Evolutionary conservation across 2,329 filamentous ascomycete species (phyloP).

Genomic region (Pseudogymnoascus sp.): DNA sequence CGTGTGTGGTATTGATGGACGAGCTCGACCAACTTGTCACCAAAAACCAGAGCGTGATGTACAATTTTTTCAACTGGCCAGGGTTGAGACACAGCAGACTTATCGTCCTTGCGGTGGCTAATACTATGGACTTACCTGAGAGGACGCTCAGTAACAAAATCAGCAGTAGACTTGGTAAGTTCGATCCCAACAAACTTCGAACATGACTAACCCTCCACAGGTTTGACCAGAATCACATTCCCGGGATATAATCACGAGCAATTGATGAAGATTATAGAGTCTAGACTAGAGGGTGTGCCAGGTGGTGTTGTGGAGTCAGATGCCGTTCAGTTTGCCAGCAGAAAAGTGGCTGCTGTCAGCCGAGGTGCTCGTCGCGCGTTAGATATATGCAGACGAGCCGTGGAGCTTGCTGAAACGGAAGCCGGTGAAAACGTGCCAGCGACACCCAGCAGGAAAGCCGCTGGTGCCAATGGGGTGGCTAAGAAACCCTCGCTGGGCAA

Average conservation of each 20-base stretch:
- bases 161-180: constrained; percentile 67
- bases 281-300: constrained; percentile 80
- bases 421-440: constrained; percentile 33
- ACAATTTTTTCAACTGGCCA: constrained; percentile 99
- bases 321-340: constrained; percentile 89
- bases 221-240: constrained; percentile 91
- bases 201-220: constrained; percentile 27
- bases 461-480: constrained; percentile 31
- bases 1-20: constrained; percentile 97
- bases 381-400: constrained; percentile 90
- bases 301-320: constrained; percentile 88
- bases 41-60: constrained; percentile 99
- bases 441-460: constrained; percentile 55
- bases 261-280: constrained; percentile 94
- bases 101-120: constrained; percentile 94
- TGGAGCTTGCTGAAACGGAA: constrained; percentile 86
- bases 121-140: constrained; percentile 98
- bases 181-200: constrained; percentile 4
- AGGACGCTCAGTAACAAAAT: constrained; percentile 97
- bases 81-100: constrained; percentile 82
- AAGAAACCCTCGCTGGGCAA: constrained; percentile 36
- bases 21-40: constrained; percentile 97
- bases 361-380: constrained; percentile 88
- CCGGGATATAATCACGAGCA: constrained; percentile 96
- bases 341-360: constrained; percentile 93